Evolutionary conservation across 2,329 filamentous ascomycete genomes (phyloP).

Genomic region (Neonectria hederae): DNA sequence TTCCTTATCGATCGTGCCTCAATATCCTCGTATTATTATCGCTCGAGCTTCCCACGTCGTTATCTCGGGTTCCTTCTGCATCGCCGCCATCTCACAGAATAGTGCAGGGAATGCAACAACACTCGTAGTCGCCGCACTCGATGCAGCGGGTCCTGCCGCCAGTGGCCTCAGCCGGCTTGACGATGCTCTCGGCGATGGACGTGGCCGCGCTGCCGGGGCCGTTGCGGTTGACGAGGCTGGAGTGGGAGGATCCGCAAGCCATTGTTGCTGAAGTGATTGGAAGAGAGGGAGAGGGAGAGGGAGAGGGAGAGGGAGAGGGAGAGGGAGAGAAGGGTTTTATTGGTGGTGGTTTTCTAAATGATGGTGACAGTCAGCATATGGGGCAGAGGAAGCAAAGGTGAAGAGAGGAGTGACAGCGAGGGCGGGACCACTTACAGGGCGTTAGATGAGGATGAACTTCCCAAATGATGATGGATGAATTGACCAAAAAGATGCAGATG

Average conservation of each 20-base stretch:
- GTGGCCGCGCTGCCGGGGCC: constrained; percentile 60
- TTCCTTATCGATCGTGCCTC: background rate
- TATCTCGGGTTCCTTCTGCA: no score
- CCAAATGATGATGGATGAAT: background rate
- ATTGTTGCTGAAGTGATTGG: constrained; percentile 28
- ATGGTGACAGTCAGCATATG: background rate
- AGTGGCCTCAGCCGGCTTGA: constrained; percentile 60
- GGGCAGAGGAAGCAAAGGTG: background rate
- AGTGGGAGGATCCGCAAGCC: constrained; percentile 35
- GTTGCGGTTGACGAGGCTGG: constrained; percentile 46
- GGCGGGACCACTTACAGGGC: background rate
- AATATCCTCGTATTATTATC: background rate
- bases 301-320: no score
- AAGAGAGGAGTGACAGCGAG: no score
- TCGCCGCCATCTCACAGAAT: constrained; percentile 61
- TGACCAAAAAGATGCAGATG: background rate
- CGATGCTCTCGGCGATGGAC: constrained; percentile 59
- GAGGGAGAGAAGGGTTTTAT: background rate
- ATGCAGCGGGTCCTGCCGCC: constrained; percentile 45
- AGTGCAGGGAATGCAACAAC: constrained; percentile 65
- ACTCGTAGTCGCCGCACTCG: constrained; percentile 49
- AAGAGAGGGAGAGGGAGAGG: no score
- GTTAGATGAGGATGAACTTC: background rate
- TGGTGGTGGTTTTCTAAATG: background rate
- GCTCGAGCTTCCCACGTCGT: background rate